Evolutionary conservation across 352 stramenopile genomes (phyloP).

Genomic region (Globisporangium mamillatum): DNA sequence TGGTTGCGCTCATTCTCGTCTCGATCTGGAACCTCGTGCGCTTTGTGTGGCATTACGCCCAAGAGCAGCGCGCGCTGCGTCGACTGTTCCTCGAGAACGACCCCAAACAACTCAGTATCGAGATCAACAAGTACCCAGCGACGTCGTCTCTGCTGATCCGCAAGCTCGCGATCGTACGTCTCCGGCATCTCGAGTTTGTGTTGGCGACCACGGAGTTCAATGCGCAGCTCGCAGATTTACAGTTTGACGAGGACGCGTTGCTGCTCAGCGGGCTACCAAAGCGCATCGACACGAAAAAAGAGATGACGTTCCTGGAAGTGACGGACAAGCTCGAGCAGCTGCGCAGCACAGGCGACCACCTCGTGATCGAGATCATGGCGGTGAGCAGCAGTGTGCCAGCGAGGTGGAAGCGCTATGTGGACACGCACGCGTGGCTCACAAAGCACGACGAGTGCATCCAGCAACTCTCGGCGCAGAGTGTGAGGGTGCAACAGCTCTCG

Average conservation of each 20-base stretch:
- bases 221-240: slow-evolving; percentile 28
- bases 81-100: slow-evolving; percentile 37
- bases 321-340: slow-evolving; percentile 51
- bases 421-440: slow-evolving; percentile 33
- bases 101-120: slow-evolving; percentile 23
- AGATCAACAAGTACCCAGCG: slow-evolving; percentile 30
- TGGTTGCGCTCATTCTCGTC: slow-evolving; percentile 35
- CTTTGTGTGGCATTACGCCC: slow-evolving; percentile 40
- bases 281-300: slow-evolving; percentile 27
- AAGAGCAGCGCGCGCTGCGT: slow-evolving; percentile 39
- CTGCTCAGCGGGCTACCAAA: slow-evolving; percentile 39
- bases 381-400: slow-evolving; percentile 28
- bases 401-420: slow-evolving; percentile 43
- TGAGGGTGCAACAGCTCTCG: slow-evolving; percentile 40
- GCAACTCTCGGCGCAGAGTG: slow-evolving; percentile 36
- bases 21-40: slow-evolving; percentile 39
- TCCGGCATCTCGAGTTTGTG: slow-evolving; percentile 50
- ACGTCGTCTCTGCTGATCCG: slow-evolving; percentile 45
- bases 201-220: slow-evolving; percentile 30
- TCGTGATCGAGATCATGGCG: slow-evolving; percentile 50
- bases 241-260: slow-evolving; percentile 41
- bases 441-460: slow-evolving; percentile 42
- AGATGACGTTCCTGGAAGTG: slow-evolving; percentile 69
- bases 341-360: slow-evolving; percentile 46
- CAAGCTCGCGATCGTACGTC: slow-evolving; percentile 38